phyloP scores from a whole-genome alignment of 2,329 filamentous ascomycete genomes.

The Phoma herbarum region DNA sequence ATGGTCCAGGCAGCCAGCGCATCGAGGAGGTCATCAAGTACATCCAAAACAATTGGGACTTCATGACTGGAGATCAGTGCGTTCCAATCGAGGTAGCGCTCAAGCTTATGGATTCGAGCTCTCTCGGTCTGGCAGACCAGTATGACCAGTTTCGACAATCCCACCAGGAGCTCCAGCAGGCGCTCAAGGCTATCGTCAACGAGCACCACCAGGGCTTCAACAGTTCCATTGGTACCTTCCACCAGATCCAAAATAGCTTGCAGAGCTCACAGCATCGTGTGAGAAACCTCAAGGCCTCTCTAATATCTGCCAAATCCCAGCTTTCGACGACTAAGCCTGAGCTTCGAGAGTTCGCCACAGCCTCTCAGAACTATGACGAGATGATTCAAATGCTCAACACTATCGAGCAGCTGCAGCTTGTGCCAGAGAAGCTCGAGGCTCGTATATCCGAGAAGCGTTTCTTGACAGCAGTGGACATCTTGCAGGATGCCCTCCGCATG shows the following conservation, averaged over 20 bases:
- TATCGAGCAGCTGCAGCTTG: constrained; percentile 85
- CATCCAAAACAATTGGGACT: constrained; percentile 89
- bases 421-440: constrained; percentile 92
- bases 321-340: constrained; percentile 88
- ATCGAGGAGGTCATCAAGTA: constrained; percentile 74
- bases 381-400: constrained; percentile 84
- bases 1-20: constrained; percentile 53
- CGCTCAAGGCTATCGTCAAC: constrained; percentile 93
- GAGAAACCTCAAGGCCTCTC: constrained; percentile 80
- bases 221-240: constrained; percentile 97
- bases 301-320: constrained; percentile 80
- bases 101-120: constrained; percentile 92
- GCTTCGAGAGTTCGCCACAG: constrained; percentile 85
- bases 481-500: constrained; percentile 85
- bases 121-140: constrained; percentile 87
- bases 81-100: constrained; percentile 94
- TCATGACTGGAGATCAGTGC: constrained; percentile 88
- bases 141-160: constrained; percentile 85
- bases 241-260: constrained; percentile 96
- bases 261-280: constrained; percentile 87
- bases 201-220: constrained; percentile 99
- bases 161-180: constrained; percentile 88
- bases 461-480: constrained; percentile 86
- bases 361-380: constrained; percentile 89
- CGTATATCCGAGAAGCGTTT: constrained; percentile 97